Evolutionary conservation across 768 basidiomycete genomes (phyloP).

Genomic region (Kwoniella dejecticola): DNA sequence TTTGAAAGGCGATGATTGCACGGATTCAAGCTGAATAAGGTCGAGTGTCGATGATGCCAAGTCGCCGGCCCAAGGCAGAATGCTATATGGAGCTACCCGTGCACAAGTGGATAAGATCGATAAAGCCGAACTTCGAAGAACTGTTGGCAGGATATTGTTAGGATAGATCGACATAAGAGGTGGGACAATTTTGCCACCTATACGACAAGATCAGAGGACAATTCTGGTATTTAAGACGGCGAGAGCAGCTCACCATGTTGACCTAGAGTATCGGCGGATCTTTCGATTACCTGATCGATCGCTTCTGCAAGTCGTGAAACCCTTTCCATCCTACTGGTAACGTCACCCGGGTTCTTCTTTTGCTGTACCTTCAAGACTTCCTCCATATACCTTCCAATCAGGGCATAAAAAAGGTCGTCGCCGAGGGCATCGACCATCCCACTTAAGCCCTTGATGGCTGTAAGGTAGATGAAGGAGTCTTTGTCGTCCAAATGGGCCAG

Average conservation of each 20-base stretch:
- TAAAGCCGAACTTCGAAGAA: constrained; percentile 69
- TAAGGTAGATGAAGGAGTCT: constrained; percentile 93
- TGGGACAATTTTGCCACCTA: constrained; percentile 73
- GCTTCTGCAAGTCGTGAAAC: constrained; percentile 83
- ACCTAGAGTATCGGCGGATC: constrained; percentile 70
- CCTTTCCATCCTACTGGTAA: no score
- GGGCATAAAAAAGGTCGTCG: constrained; percentile 67
- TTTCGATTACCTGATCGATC: constrained; percentile 71
- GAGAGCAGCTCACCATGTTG: constrained; percentile 63
- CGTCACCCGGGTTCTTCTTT: constrained; percentile 61
- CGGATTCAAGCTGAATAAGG: constrained; percentile 61
- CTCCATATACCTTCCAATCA: constrained; percentile 67
- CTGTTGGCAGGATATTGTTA: constrained; percentile 65
- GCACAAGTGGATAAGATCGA: constrained; percentile 75
- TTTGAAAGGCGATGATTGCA: constrained; percentile 28
- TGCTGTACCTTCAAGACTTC: constrained; percentile 58
- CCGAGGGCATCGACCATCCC: constrained; percentile 78
- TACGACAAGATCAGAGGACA: background rate
- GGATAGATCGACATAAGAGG: constrained; percentile 69
- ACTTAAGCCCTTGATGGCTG: constrained; percentile 86
- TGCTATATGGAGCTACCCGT: constrained; percentile 65
- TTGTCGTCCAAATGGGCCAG: constrained; percentile 81
- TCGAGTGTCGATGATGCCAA: constrained; percentile 72
- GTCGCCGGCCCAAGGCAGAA: constrained; percentile 67
- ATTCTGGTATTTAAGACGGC: background rate